Conservation (phyloP, 257 asterid species). For the Forsythia viridissima region DNA sequence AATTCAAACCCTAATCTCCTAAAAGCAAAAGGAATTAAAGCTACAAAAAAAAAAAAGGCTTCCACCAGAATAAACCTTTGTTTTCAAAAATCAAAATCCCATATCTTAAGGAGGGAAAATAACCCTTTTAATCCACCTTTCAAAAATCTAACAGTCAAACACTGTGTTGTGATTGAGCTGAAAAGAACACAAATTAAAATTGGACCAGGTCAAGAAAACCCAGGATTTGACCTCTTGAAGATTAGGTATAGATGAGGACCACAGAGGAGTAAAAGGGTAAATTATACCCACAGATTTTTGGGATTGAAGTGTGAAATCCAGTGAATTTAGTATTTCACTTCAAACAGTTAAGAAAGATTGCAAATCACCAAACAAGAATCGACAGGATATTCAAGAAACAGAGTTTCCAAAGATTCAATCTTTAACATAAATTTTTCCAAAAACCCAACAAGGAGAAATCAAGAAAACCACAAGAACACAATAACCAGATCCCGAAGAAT, state of each 20-base stretch:
- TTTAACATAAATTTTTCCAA: constrained; percentile 13
- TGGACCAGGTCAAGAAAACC: constrained; percentile 55
- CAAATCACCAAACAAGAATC: constrained; percentile 3
- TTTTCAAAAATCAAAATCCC: constrained; percentile 58
- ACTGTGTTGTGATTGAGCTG: background rate
- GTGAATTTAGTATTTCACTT: background rate
- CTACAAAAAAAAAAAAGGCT: constrained; percentile 35
- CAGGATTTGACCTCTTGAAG: constrained; percentile 40
- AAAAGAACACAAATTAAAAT: constrained; percentile 17
- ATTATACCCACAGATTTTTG: background rate
- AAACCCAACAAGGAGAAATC: constrained; percentile 13
- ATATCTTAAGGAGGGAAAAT: constrained; percentile 56
- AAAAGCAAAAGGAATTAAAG: constrained; percentile 70
- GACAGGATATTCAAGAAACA: constrained; percentile 29
- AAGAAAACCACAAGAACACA: constrained; percentile 14
- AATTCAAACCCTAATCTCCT: constrained; percentile 45
- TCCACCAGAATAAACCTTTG: constrained; percentile 66
- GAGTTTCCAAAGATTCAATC: constrained; percentile 40
- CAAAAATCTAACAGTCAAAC: constrained; percentile 39
- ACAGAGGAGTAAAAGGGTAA: constrained; percentile 1
- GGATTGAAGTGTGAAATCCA: constrained; percentile 1
- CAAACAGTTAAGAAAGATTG: background rate
- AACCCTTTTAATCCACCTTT: constrained; percentile 32
- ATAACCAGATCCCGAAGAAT: constrained; percentile 50
- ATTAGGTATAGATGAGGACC: background rate